Conservation (phyloP, 106 monocot genomes). For the Dioscorea zingiberensis region DNA sequence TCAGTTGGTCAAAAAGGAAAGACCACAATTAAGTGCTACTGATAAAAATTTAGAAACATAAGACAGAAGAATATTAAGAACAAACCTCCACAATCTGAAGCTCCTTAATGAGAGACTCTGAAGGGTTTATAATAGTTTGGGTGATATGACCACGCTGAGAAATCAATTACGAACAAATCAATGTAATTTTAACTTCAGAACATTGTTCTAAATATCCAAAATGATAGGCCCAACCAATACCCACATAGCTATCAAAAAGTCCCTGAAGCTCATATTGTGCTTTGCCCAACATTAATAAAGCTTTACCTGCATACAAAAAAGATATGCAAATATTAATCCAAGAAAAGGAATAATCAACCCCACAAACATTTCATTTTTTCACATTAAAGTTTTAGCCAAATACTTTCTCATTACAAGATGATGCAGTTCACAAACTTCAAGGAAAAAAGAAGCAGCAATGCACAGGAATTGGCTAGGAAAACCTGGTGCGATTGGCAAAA, state of each 20-base stretch:
- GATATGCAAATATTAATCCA: background rate
- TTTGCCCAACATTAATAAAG: constrained; percentile 75
- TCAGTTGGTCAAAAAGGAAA: background rate
- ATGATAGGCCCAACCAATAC: constrained; percentile 1
- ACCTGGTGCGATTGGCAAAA: background rate
- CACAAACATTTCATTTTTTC: background rate
- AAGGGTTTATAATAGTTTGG: constrained; percentile 68
- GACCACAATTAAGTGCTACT: background rate
- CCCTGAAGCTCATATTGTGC: constrained; percentile 77
- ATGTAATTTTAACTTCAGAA: background rate
- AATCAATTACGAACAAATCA: background rate
- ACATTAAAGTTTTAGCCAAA: background rate
- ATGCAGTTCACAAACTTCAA: background rate
- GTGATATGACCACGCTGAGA: constrained; percentile 57
- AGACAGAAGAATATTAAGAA: background rate
- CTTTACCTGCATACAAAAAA: constrained; percentile 41
- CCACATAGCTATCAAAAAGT: constrained; percentile 73
- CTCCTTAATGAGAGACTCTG: constrained; percentile 74
- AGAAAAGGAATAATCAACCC: too few relatives aligned
- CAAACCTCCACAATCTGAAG: constrained; percentile 76
- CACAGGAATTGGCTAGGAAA: background rate
- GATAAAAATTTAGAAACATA: background rate
- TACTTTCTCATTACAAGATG: background rate
- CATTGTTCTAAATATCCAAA: background rate
- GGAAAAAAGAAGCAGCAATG: background rate